phyloP scores from a whole-genome alignment of 805 yeast genomes.

The Saturnispora gosingensis region DNA sequence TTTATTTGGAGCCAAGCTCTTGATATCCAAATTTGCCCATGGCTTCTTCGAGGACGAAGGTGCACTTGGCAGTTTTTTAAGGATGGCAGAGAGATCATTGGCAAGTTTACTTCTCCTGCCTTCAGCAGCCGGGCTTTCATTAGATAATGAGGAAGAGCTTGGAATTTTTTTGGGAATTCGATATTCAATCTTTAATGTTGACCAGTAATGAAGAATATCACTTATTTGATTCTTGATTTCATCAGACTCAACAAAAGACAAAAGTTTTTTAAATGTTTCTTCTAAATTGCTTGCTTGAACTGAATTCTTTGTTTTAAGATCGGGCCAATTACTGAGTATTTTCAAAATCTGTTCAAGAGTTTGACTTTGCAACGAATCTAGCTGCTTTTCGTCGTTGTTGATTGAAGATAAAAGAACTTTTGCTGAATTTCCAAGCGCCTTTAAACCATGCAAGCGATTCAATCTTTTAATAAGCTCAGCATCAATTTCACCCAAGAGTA shows the following conservation, averaged over 20 bases:
- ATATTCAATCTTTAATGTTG: slow-evolving; percentile 67
- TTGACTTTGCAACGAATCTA: slow-evolving; percentile 28
- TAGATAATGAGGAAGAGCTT: slow-evolving; percentile 7
- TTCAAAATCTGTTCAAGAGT: slow-evolving; percentile 42
- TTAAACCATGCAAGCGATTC: slow-evolving; percentile 79
- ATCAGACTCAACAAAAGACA: slow-evolving; percentile 13
- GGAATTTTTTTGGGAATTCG: slow-evolving; percentile 62
- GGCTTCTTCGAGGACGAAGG: slow-evolving; percentile 11
- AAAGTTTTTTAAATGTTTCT: slow-evolving; percentile 41
- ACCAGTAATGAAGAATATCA: slow-evolving; percentile 57
- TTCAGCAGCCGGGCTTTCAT: slow-evolving; percentile 11
- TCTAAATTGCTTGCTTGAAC: slow-evolving; percentile 70
- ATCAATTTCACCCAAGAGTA: slow-evolving; percentile 38
- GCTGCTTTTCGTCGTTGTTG: background rate
- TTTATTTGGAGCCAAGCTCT: slow-evolving; percentile 15
- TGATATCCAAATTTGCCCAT: slow-evolving; percentile 15
- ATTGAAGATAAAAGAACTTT: slow-evolving; percentile 24
- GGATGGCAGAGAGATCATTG: slow-evolving; percentile 2
- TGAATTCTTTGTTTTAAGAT: slow-evolving; percentile 60
- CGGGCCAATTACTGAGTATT: slow-evolving; percentile 57
- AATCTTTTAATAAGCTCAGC: slow-evolving; percentile 44
- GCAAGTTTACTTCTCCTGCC: slow-evolving; percentile 17
- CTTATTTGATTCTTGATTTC: slow-evolving; percentile 30
- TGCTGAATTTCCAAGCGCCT: slow-evolving; percentile 58
- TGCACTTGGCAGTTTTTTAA: slow-evolving; percentile 8